A percentile compares a stretch with the other conserved stretches of the same genome.
Evolutionary conservation across 352 stramenopile species (phyloP).

Genomic region (Elongisporangium anandrum): DNA sequence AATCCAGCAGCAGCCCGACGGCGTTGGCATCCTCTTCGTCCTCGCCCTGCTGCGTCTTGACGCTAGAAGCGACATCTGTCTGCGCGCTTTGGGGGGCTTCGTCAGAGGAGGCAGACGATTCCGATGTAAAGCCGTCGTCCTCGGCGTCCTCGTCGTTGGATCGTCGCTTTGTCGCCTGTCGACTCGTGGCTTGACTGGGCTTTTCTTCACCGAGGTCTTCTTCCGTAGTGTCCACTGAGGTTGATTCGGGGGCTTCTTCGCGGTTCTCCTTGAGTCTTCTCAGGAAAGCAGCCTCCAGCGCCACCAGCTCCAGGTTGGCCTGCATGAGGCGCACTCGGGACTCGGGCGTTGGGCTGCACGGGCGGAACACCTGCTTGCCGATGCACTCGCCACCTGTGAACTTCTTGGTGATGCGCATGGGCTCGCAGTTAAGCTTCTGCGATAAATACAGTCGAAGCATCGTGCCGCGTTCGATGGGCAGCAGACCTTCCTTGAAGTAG

Average conservation of each 20-base stretch:
- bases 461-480: conserved; percentile 81
- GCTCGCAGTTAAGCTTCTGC: conserved; percentile 90
- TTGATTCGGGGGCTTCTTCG: conserved; percentile 50
- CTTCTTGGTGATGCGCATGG: conserved; percentile 93
- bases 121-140: conserved; percentile 26
- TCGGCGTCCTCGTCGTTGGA: conserved; percentile 15
- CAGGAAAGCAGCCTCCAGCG: conserved; percentile 71
- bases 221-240: background rate
- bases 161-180: conserved; percentile 26
- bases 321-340: conserved; percentile 65
- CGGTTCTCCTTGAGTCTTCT: conserved; percentile 78
- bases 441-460: conserved; percentile 90
- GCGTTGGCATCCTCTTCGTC: conserved; percentile 60
- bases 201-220: conserved; percentile 27
- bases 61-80: background rate
- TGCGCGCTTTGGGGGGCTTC: background rate
- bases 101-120: conserved; percentile 23
- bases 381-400: conserved; percentile 90
- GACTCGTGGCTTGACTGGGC: conserved; percentile 17
- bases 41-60: conserved; percentile 9
- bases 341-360: conserved; percentile 62
- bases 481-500: conserved; percentile 83
- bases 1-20: conserved; percentile 67
- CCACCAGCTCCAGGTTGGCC: conserved; percentile 65
- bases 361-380: conserved; percentile 86